Evolutionary conservation across 495 filamentous ascomycete species (phyloP).

Genomic region (Talaromyces adpressus): DNA sequence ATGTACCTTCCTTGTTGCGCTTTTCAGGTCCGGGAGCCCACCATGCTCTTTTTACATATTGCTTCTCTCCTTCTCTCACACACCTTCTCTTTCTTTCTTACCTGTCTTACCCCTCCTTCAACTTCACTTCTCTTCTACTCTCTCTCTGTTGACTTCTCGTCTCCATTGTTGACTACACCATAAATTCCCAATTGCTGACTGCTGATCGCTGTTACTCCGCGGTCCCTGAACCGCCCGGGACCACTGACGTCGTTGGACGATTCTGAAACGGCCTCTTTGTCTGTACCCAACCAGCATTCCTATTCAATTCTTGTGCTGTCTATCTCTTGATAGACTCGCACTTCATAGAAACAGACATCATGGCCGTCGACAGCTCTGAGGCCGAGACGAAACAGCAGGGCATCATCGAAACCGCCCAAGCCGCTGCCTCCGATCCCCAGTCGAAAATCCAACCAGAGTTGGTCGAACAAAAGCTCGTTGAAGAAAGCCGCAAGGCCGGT

Average conservation of each 20-base stretch:
- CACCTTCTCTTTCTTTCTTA: not conserved
- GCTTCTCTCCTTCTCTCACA: not conserved
- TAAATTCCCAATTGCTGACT: not conserved
- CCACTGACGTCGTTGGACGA: conserved; percentile 3
- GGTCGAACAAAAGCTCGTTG: conserved; percentile 61
- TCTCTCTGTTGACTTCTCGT: not conserved
- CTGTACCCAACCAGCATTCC: too few relatives aligned
- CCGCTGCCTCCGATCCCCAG: conserved; percentile 53
- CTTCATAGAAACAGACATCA: not conserved
- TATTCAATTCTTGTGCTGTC: too few relatives aligned
- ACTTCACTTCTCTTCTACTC: not conserved
- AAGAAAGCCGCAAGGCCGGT: conserved; percentile 70
- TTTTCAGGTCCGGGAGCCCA: not conserved
- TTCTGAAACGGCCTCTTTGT: too few relatives aligned
- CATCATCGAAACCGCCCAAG: conserved; percentile 44
- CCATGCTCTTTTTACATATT: not conserved
- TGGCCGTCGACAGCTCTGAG: not conserved
- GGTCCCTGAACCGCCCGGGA: conserved; percentile 4
- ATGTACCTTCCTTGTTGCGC: not conserved
- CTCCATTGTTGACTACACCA: not conserved
- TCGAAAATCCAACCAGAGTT: conserved; percentile 60
- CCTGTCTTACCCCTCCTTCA: not conserved
- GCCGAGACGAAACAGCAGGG: conserved; percentile 7
- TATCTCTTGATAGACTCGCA: not conserved
- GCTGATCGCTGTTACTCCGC: not conserved